Evolutionary conservation across 306 rosid genomes (phyloP).

Genomic region (Carpinus viminea): DNA sequence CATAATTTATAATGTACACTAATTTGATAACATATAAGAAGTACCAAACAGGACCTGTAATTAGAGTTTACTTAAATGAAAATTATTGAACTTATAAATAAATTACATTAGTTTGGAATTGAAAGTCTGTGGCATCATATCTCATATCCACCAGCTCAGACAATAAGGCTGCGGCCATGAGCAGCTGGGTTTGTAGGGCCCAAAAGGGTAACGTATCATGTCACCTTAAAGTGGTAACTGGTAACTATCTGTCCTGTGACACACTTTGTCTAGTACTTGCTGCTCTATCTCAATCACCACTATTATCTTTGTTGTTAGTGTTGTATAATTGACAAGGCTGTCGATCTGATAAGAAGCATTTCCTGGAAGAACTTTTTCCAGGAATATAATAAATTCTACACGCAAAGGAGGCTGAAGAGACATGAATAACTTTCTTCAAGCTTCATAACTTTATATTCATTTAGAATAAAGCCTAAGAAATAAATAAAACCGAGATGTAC

Average conservation of each 20-base stretch:
- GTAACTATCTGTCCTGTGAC: constrained; percentile 2
- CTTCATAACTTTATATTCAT: neutral
- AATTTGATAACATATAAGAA: neutral
- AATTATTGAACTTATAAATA: neutral
- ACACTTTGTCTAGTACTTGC: neutral
- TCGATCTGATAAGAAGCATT: neutral
- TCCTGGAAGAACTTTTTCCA: neutral
- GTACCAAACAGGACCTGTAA: neutral
- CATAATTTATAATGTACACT: neutral
- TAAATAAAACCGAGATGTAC: neutral
- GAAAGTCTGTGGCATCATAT: neutral
- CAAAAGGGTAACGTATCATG: neutral
- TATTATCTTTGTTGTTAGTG: neutral
- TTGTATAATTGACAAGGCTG: neutral
- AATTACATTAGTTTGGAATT: neutral
- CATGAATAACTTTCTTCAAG: neutral
- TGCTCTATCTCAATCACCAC: neutral
- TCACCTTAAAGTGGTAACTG: constrained; percentile 12
- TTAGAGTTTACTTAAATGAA: neutral
- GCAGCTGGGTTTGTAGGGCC: neutral
- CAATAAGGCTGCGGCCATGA: neutral
- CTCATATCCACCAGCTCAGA: neutral
- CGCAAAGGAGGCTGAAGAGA: neutral
- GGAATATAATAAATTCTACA: neutral
- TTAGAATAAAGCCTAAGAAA: neutral